Percentiles rank a stretch among this genome's conserved stretches.
Conservation (phyloP, 768 basidiomycete genomes). For the Filobasidium floriforme region DNA sequence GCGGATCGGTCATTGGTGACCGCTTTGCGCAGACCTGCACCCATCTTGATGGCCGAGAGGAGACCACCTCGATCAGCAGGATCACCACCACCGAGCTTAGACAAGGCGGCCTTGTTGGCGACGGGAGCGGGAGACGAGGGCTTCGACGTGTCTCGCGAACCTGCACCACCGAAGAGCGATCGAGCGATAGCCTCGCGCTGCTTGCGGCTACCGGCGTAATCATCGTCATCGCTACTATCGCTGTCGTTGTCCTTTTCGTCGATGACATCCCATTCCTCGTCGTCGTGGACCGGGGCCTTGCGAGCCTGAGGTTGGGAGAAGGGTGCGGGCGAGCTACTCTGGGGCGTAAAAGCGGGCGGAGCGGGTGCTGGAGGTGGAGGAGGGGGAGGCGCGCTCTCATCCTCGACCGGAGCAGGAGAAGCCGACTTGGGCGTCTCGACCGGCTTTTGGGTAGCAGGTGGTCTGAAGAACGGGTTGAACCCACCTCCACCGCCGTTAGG, state of each 20-base stretch:
- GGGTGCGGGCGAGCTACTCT: slow-evolving; percentile 46
- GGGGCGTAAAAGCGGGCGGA: not conserved
- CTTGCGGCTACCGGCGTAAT: slow-evolving; percentile 59
- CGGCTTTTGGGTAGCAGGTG: slow-evolving; percentile 7
- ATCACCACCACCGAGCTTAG: slow-evolving; percentile 45
- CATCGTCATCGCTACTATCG: slow-evolving; percentile 71
- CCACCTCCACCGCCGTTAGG: slow-evolving; percentile 40
- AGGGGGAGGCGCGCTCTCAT: slow-evolving; percentile 28
- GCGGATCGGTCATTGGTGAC: slow-evolving; percentile 77
- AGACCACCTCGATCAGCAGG: slow-evolving; percentile 54
- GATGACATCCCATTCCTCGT: slow-evolving; percentile 81
- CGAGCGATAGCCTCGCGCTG: slow-evolving; percentile 66
- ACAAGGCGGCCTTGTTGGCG: slow-evolving; percentile 47
- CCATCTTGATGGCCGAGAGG: slow-evolving; percentile 71
- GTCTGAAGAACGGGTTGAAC: slow-evolving; percentile 70
- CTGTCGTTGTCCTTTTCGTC: slow-evolving; percentile 55
- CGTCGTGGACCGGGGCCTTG: slow-evolving; percentile 36
- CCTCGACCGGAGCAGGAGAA: slow-evolving; percentile 45
- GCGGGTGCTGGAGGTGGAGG: slow-evolving; percentile 29
- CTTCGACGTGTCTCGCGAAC: slow-evolving; percentile 43
- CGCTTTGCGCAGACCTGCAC: slow-evolving; percentile 57
- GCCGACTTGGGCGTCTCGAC: slow-evolving; percentile 34
- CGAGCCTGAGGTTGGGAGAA: slow-evolving; percentile 47
- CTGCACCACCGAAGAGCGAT: slow-evolving; percentile 60
- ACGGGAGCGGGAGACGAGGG: slow-evolving; percentile 40